These are phyloP conservation scores for Globisporangium megalacanthum DNA, from an alignment of 352 stramenopile species.

Conservation along the genomic window DNA sequence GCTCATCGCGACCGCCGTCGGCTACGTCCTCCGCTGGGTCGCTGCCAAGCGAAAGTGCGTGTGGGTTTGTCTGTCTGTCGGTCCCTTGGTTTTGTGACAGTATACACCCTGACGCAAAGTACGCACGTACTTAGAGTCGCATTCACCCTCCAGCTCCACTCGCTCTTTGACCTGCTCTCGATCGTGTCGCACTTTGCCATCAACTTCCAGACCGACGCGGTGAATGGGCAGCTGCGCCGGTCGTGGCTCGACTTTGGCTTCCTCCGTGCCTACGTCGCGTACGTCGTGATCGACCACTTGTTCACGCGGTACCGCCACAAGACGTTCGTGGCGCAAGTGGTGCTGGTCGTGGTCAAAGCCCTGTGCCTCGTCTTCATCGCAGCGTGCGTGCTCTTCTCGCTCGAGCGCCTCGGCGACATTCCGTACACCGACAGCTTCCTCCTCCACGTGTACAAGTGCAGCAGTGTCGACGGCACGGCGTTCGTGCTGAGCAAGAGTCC, in stretches of 20 bases:
- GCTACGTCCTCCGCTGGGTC: conserved; percentile 72
- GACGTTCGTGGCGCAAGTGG: conserved; percentile 72
- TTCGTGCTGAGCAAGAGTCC: conserved; percentile 50
- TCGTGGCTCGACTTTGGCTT: conserved; percentile 88
- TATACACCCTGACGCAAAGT: too few species aligned
- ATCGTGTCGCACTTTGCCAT: conserved; percentile 79
- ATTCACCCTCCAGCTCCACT: conserved; percentile 59
- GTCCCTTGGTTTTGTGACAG: too few species aligned
- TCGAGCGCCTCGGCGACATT: conserved; percentile 80
- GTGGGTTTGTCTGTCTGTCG: too few species aligned
- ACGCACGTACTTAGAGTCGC: conserved; percentile 28
- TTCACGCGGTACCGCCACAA: conserved; percentile 73
- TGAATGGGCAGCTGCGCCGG: conserved; percentile 38
- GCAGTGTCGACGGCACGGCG: conserved; percentile 33
- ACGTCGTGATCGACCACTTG: conserved; percentile 70
- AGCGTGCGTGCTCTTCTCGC: conserved; percentile 74
- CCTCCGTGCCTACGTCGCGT: conserved; percentile 78
- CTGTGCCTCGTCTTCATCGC: conserved; percentile 80
- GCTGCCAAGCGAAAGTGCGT: conserved; percentile 80
- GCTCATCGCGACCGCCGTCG: conserved; percentile 62
- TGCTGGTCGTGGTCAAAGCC: conserved; percentile 74
- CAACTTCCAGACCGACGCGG: conserved; percentile 62
- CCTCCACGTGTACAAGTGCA: conserved; percentile 84
- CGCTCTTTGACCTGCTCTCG: conserved; percentile 77
- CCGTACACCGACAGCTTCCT: conserved; percentile 79